Evolutionary conservation across 2,329 filamentous ascomycete species (phyloP), one percentile per base, ranked within the genome.

Genomic region (Exophiala phaeomuriformis): DNA sequence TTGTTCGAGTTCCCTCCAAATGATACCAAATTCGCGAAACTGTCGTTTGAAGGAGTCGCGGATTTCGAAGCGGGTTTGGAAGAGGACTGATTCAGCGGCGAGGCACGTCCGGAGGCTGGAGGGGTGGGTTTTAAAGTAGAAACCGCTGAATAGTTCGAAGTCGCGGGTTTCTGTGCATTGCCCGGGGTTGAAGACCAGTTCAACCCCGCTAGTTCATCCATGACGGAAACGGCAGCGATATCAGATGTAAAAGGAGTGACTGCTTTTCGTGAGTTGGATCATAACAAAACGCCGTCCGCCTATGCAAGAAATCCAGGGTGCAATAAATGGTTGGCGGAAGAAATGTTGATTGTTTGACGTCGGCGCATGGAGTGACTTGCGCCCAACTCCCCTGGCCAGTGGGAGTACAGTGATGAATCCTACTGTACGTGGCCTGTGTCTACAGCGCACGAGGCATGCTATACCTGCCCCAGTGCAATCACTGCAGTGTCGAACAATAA

Each of bases 21-120:
- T 56, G 86, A 91, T 55, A 74, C 80, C 31, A 79, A 77, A 47
- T 75, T 90, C 28, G 72, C 75, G 33, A 88, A 91, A 62, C 73
- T 77, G 58, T 77, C 74, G 51, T 70, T 72, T 28, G 68, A 66
- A 7, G 72, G 69, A 5, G 71, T 71, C 32, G 66, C 59, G 10
- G 72, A 63, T 59, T 74, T 72, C 0, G 68, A 66, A 1, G 68
- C 66, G n/a, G 69, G 66, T 35, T 66, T 69, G 35, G 43, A 51
- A 4, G 58, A 49, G 2, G 48, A 66, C 63, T 32, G 65, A 41
- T 69, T 69, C 40, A 72, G 60, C 12, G 73, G 73, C 12, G 73
- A 74, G 5, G 73, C 72, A 49, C 69, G 66, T 52, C 72, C 71
- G 37, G 73, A 75, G 48, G 61, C 53, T 27, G 68, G 68, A 12